Evolutionary conservation across 345 rosid species (phyloP).

Genomic region (Angophora floribunda): DNA sequence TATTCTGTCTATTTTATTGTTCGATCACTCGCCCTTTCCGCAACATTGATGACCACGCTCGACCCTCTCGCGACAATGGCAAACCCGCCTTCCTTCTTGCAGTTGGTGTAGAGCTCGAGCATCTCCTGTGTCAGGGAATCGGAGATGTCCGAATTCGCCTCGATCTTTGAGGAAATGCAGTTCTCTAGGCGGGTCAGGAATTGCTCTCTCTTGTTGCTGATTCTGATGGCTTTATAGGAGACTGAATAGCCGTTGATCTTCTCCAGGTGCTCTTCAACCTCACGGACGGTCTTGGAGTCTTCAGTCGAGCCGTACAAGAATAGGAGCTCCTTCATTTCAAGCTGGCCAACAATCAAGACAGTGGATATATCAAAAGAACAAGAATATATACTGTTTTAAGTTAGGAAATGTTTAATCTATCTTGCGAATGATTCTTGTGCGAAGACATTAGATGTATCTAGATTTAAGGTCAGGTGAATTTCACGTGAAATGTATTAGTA

Average conservation of each 20-base stretch:
- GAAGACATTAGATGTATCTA: background rate
- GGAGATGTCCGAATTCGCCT: background rate
- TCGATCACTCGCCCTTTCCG: too few relatives aligned
- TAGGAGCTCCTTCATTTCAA: background rate
- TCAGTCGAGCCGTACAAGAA: background rate
- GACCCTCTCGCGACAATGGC: background rate
- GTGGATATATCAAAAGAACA: background rate
- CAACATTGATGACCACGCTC: background rate
- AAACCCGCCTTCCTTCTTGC: background rate
- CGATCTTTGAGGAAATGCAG: background rate
- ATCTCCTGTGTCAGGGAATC: background rate
- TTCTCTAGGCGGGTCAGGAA: background rate
- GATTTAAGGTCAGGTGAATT: background rate
- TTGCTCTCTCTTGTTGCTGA: background rate
- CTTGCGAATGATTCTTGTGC: background rate
- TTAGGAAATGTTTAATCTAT: background rate
- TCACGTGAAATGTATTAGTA: background rate
- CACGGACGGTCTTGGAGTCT: background rate
- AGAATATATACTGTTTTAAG: background rate
- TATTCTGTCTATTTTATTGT: too few relatives aligned
- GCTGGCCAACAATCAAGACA: background rate
- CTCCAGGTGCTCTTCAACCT: background rate
- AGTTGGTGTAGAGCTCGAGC: background rate
- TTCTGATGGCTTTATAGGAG: background rate
- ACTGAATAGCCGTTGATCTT: background rate